Evolutionary conservation across 2,329 filamentous ascomycete species (phyloP), one percentile per base, ranked within the genome.

Genomic region (Saccharata proteae): DNA sequence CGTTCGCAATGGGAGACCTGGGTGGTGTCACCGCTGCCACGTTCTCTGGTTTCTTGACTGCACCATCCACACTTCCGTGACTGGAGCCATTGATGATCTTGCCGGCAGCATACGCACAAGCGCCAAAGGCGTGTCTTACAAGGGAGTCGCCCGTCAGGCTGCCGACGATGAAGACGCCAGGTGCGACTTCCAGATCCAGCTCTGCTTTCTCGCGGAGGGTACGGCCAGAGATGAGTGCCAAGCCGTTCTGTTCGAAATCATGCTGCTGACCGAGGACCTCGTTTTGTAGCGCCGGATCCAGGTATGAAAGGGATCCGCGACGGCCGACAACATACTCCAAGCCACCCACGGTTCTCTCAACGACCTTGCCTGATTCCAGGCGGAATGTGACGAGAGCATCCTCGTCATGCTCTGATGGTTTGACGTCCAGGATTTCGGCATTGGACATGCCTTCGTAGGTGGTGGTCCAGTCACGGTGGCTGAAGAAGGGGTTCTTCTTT

Each of bases 81-180:
- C 34, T 37, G 22, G n/a, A n/a, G n/a, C n/a, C 36, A 12, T 32
- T 27, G 3, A 66, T 57, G 13, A 74, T 60, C 38, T 59, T 64
- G 4, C 69, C 65, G 4, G 69, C 71, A 4, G 65, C 60, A 42
- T 67, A 69, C 6, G 68, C 62, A 40, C 71, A 74, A 4, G 69
- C 65, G 3, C 71, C 71, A 16, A 72, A 68, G 6, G 69, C 67
- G 42, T 73, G 72, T 1, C 71, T 57, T 16, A 76, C 66, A 3
- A 76, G 54, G 3, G 69, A 72, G 45, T 76, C 71, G 4, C 71
- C 71, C 0, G 70, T 71, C 29, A 76, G 43, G 39, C 69, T 74
- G 8, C 71, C 71, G 21, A 68, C 66, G 25, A 70, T 61, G 45
- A 71, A 74, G 17, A 74, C 56, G 25, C 62, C 51, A 1, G 49